Conservation (phyloP, 148 eudicot species). For the Silene conica region DNA sequence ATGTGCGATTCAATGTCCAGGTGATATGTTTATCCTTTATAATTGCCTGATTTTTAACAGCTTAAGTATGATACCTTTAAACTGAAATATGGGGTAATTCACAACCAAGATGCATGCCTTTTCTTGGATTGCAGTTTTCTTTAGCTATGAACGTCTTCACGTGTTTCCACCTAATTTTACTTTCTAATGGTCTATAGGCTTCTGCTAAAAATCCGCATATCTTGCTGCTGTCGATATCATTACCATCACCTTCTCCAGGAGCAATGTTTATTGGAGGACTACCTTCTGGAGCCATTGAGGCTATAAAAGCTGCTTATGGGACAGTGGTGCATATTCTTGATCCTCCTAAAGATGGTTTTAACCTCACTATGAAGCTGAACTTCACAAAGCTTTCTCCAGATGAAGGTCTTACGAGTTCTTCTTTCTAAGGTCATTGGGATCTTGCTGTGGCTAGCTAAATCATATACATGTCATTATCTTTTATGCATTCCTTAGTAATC, state of each 20-base stretch:
- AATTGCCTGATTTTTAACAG: too few species aligned
- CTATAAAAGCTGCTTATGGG: slow-evolving; percentile 83
- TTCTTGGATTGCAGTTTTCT: too few species aligned
- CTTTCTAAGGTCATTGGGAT: slow-evolving; percentile 56
- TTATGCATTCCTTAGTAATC: too few species aligned
- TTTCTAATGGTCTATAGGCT: slow-evolving; percentile 42
- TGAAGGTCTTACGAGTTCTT: slow-evolving; percentile 87
- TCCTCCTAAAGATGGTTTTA: slow-evolving; percentile 95
- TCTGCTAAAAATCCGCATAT: slow-evolving; percentile 78
- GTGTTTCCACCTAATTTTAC: background rate
- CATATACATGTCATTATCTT: slow-evolving; percentile 2
- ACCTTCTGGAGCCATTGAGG: slow-evolving; percentile 93
- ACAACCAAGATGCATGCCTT: too few species aligned
- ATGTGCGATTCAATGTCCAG: slow-evolving; percentile 90
- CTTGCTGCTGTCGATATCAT: slow-evolving; percentile 67
- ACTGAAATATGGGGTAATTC: too few species aligned
- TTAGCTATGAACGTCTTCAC: too few species aligned
- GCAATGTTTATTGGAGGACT: slow-evolving; percentile 76
- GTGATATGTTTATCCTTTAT: slow-evolving; percentile 29
- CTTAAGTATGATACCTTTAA: too few species aligned
- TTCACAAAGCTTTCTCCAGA: slow-evolving; percentile 83
- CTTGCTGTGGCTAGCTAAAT: slow-evolving; percentile 34
- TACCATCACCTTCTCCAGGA: slow-evolving; percentile 92
- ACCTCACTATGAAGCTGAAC: slow-evolving; percentile 92
- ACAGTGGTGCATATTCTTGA: slow-evolving; percentile 73